Percentiles rank a stretch among this genome's conserved stretches.
Conservation (phyloP, 352 stramenopile species). For the Elongisporangium prolatum region DNA sequence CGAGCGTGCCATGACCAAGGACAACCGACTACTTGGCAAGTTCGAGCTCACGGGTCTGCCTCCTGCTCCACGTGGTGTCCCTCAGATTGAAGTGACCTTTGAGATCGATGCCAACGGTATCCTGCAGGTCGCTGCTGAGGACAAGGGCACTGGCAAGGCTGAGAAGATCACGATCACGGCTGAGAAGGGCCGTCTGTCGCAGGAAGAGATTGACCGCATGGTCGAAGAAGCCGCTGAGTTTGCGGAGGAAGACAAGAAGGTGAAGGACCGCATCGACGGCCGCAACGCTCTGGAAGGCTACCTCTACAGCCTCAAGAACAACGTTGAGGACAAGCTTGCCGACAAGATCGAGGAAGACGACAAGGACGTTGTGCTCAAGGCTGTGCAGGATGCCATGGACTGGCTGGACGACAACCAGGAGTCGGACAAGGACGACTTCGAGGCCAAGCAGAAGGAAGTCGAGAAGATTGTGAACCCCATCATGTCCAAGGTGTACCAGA, state of each 20-base stretch:
- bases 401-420: conserved; percentile 99
- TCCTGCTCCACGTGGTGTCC: conserved; percentile 95
- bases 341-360: conserved; percentile 97
- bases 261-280: conserved; percentile 96
- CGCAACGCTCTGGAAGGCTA: conserved; percentile 97
- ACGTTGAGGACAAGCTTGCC: conserved; percentile 91
- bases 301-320: conserved; percentile 95
- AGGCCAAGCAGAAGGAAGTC: conserved; percentile 98
- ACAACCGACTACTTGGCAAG: conserved; percentile 99
- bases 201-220: conserved; percentile 99
- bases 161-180: conserved; percentile 99
- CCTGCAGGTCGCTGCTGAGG: conserved; percentile 95
- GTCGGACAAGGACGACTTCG: conserved; percentile 97
- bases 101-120: conserved; percentile 99
- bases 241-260: conserved; percentile 97
- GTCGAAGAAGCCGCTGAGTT: conserved; percentile 97
- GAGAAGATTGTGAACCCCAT: conserved; percentile 98
- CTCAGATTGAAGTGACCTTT: conserved; percentile 99
- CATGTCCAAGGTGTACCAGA: conserved; percentile 97
- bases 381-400: conserved; percentile 97
- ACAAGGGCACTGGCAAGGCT: conserved; percentile 98
- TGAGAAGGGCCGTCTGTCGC: conserved; percentile 97
- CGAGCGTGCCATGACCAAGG: conserved; percentile 98
- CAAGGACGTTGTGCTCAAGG: conserved; percentile 85
- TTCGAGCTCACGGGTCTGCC: conserved; percentile 99